Base-by-base conservation (phyloP, 208 protist genomes). In the Balamuthia mandrillaris region DNA sequence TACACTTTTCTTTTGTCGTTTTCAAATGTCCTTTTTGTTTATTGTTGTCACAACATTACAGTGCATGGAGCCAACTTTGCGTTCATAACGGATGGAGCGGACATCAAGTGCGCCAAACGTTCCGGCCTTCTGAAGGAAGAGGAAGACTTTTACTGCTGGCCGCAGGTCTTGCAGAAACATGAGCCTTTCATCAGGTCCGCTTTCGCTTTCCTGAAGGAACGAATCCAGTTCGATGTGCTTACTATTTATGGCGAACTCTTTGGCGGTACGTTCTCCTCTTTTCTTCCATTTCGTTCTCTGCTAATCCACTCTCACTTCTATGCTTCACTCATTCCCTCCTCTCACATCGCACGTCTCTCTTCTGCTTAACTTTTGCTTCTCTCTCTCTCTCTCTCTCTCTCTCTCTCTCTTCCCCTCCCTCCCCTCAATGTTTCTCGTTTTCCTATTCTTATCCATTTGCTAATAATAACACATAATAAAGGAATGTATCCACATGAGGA, bases 51-150 rank as follows among this genome's bases (percentile, higher is more conserved):
- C n/a, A n/a, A n/a, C n/a, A n/a, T n/a, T n/a, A n/a, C n/a, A n/a
- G 54, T 81, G 47, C 72, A 81, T 29, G 72, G 72, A 10, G 72
- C 72, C 54, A 81, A 81, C 35, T 81, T 81, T 47, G 49, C 44
- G 44, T 81, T 81, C 54, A 61, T 81, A n/a, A 35, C 31, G 2
- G 49, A 72, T 12, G 63, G 31, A 1, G 24, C 63, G 24, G 63
- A 72, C 16, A 24, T 72, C 1, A 42, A 51, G 2, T n/a, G 39
- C 0, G 63, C 63, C 5, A 39, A 35, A 7, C 63, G 63, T 14
- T 35, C 37, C 16, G 14, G 39, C 2, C 39, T 72, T 3, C 63
- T 72, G 14, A 21, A 3, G 0, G 10, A 35, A 4, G 3, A 72
- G 1, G 63, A 72, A 24, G 1, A 42, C 2, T 72, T 72, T 29